phyloP scores from a whole-genome alignment of 371 early-diverging fungal genomes.

The Phascolomyces articulosus region DNA sequence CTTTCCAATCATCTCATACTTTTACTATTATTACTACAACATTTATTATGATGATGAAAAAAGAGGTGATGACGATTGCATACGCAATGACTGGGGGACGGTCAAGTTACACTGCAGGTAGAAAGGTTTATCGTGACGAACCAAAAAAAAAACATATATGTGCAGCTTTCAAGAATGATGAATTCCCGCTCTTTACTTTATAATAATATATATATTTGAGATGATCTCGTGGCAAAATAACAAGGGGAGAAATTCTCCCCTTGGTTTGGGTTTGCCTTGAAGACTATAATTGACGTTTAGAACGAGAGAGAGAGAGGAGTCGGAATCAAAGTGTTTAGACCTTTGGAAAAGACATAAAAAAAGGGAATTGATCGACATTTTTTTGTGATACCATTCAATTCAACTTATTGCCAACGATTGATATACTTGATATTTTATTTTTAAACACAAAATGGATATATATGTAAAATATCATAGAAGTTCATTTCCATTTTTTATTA shows the following conservation, averaged over 20 bases:
- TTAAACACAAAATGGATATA: no score
- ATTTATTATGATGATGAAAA: no score
- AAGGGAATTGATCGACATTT: constrained; percentile 6
- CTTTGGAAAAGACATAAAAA: neutral
- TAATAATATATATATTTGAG: neutral
- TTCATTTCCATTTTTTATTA: neutral
- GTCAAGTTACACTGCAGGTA: constrained; percentile 7
- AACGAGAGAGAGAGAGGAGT: no score
- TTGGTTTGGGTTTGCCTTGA: no score
- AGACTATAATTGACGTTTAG: no score
- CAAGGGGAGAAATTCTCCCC: neutral
- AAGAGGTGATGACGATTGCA: constrained; percentile 8
- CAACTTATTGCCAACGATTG: neutral
- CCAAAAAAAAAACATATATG: constrained; percentile 8
- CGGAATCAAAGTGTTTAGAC: no score
- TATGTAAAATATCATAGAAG: no score
- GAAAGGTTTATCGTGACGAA: constrained; percentile 5
- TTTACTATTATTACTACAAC: no score
- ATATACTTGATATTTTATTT: neutral
- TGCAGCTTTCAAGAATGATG: neutral
- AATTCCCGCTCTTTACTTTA: neutral
- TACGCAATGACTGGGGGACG: constrained; percentile 6
- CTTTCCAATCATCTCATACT: no score
- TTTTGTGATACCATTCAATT: constrained; percentile 1
- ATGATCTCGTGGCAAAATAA: neutral